Percentiles rank a stretch among this genome's conserved stretches.
Conservation (phyloP, 305 asterid species). For the Rubia peregrina region DNA sequence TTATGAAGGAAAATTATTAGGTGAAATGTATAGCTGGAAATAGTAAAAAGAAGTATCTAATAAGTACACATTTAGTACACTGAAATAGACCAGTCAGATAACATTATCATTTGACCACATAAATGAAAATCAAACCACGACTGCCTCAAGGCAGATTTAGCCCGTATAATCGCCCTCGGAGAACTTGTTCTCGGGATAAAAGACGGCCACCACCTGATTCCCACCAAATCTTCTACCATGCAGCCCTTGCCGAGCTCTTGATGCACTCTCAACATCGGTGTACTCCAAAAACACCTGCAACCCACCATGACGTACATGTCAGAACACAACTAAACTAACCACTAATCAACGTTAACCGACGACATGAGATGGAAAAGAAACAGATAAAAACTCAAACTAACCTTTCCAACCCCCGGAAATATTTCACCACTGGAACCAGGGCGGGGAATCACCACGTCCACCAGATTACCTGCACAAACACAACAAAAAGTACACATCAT, state of each 20-base stretch:
- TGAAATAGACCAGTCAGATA: background rate
- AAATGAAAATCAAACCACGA: too few relatives aligned
- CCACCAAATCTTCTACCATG: conserved; percentile 93
- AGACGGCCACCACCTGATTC: conserved; percentile 76
- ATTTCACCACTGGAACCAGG: conserved; percentile 36
- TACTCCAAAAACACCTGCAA: conserved; percentile 82
- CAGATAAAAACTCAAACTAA: conserved; percentile 1
- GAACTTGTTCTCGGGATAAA: conserved; percentile 79
- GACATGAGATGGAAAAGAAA: background rate
- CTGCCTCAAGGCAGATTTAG: too few relatives aligned
- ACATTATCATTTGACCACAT: background rate
- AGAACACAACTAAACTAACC: background rate
- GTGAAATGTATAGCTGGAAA: too few relatives aligned
- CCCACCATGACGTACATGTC: background rate
- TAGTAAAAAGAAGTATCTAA: too few relatives aligned
- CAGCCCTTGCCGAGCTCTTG: conserved; percentile 73
- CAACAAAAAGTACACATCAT: background rate
- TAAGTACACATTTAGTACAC: too few relatives aligned
- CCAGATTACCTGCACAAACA: conserved; percentile 33
- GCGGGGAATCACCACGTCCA: conserved; percentile 42
- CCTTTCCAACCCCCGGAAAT: conserved; percentile 45
- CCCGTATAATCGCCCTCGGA: conserved; percentile 73
- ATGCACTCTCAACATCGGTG: conserved; percentile 62
- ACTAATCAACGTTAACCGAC: too few relatives aligned
- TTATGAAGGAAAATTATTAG: too few relatives aligned